Conservation (phyloP, 352 stramenopile species). For the Phytopythium litorale region DNA sequence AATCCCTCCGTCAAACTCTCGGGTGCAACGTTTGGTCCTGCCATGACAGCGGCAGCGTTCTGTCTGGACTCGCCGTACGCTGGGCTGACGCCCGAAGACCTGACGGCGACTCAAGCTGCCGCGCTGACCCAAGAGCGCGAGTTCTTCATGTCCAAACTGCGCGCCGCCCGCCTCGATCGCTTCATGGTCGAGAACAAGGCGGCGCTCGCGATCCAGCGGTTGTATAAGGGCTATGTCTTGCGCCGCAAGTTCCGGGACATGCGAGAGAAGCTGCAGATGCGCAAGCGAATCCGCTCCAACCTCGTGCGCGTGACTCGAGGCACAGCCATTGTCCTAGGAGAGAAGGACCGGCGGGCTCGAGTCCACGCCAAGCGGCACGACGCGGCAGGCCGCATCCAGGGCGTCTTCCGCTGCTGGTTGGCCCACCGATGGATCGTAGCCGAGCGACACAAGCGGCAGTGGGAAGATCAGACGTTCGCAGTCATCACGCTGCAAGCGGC, state of each 20-base stretch:
- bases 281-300: conserved; percentile 57
- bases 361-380: conserved; percentile 17
- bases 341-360: conserved; percentile 43
- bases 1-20: background rate
- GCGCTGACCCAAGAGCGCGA: background rate
- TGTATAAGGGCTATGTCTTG: conserved; percentile 48
- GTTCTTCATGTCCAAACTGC: conserved; percentile 45
- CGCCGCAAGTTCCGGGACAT: conserved; percentile 43
- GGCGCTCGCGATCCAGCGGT: conserved; percentile 47
- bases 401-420: conserved; percentile 23
- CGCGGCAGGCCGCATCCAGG: conserved; percentile 34
- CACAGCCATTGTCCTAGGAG: conserved; percentile 55
- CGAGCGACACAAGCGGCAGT: conserved; percentile 16
- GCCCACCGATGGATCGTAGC: conserved; percentile 26
- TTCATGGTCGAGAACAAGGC: conserved; percentile 35
- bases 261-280: conserved; percentile 47
- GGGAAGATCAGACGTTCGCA: conserved; percentile 17
- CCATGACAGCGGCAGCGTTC: conserved; percentile 2
- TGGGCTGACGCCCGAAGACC: background rate
- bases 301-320: conserved; percentile 59
- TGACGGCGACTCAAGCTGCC: background rate
- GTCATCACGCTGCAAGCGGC: conserved; percentile 28
- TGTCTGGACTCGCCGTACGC: conserved; percentile 7
- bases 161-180: conserved; percentile 22
- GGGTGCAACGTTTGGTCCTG: background rate